Evolutionary conservation across 805 yeast genomes (phyloP).

Genomic region (Sungouiella blattae): DNA sequence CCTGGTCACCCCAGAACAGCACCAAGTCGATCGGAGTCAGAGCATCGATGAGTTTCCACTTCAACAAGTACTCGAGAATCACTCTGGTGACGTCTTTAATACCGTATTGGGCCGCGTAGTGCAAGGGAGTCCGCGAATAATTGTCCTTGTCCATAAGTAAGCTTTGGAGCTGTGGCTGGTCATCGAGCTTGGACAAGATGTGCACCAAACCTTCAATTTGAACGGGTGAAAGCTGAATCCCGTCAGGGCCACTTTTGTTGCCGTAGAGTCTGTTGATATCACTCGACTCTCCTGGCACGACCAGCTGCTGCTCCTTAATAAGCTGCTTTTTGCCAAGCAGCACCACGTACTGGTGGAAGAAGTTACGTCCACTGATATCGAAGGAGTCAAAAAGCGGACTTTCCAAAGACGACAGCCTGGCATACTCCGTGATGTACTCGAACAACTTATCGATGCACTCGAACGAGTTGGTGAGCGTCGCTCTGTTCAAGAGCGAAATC

Average conservation of each 20-base stretch:
- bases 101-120: slow-evolving; percentile 87
- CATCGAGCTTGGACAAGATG: slow-evolving; percentile 49
- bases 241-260: slow-evolving; percentile 44
- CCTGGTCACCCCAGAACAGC: slow-evolving; percentile 71
- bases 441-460: slow-evolving; percentile 58
- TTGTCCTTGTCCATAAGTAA: slow-evolving; percentile 64
- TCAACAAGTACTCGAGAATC: slow-evolving; percentile 51
- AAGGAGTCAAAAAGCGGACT: slow-evolving; percentile 35
- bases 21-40: slow-evolving; percentile 52
- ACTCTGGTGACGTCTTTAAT: slow-evolving; percentile 58
- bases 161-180: slow-evolving; percentile 11
- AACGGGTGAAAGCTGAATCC: slow-evolving; percentile 50
- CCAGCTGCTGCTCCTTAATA: slow-evolving; percentile 32
- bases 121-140: slow-evolving; percentile 80
- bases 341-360: slow-evolving; percentile 80
- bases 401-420: slow-evolving; percentile 1
- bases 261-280: slow-evolving; percentile 24
- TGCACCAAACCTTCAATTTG: slow-evolving; percentile 53
- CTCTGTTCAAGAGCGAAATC: slow-evolving; percentile 60
- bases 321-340: slow-evolving; percentile 65
- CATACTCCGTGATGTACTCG: slow-evolving; percentile 35
- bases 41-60: slow-evolving; percentile 58
- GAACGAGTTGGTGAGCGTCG: slow-evolving; percentile 54
- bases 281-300: slow-evolving; percentile 40
- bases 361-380: slow-evolving; percentile 79